Evolutionary conservation across 2,329 filamentous ascomycete genomes (phyloP).

Genomic region (Botryotinia narcissicola): DNA sequence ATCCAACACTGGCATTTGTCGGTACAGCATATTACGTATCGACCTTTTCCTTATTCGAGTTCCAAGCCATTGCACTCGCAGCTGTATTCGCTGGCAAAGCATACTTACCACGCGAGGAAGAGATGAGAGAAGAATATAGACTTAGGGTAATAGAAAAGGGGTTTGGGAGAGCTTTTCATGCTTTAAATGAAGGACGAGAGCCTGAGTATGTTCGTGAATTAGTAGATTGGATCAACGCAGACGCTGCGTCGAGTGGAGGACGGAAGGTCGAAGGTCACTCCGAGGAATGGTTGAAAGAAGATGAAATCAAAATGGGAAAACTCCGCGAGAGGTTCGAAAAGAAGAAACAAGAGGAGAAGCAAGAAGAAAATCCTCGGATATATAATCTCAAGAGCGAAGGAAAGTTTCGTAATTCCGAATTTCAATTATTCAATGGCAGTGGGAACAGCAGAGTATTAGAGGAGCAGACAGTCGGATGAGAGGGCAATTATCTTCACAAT

Average conservation of each 20-base stretch:
- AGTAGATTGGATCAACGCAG: constrained; percentile 18
- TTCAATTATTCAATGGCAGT: neutral
- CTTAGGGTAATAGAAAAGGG: constrained; percentile 15
- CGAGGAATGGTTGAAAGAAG: constrained; percentile 15
- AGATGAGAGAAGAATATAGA: constrained; percentile 19
- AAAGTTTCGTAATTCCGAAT: neutral
- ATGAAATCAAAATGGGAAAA: neutral
- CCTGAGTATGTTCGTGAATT: constrained; percentile 9
- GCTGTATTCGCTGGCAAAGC: constrained; percentile 43
- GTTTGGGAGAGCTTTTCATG: constrained; percentile 18
- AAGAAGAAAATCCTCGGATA: neutral
- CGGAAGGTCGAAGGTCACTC: constrained; percentile 7
- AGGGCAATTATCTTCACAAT: neutral
- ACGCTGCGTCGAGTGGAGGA: constrained; percentile 9
- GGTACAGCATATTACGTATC: constrained; percentile 49
- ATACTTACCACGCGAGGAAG: constrained; percentile 37
- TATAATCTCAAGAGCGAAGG: neutral
- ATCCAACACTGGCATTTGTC: constrained; percentile 47
- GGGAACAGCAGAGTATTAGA: neutral
- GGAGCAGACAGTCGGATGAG: neutral
- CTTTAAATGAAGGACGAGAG: constrained; percentile 5
- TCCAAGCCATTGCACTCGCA: constrained; percentile 48
- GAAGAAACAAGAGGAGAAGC: constrained; percentile 10
- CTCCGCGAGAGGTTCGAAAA: constrained; percentile 10
- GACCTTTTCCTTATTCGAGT: constrained; percentile 51